Conservation (phyloP, 2,329 filamentous ascomycete species). For the Cladophialophora yegresii region DNA sequence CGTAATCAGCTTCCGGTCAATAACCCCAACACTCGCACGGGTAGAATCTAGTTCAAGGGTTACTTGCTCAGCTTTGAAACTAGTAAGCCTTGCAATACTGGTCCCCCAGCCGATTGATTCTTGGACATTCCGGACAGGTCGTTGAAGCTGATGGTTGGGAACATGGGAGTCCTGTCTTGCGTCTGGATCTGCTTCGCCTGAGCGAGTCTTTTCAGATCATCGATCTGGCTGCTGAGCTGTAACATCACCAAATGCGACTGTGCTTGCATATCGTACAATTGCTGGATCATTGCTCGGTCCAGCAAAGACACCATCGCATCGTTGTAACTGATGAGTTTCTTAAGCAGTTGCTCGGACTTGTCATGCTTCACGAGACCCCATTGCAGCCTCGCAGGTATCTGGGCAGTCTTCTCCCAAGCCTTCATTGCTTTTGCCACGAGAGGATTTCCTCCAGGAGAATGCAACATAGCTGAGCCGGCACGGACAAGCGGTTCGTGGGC, state of each 20-base stretch:
- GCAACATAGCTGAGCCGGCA: background rate
- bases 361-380: constrained; percentile 13
- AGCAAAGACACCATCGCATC: constrained; percentile 8
- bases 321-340: constrained; percentile 17
- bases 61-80: background rate
- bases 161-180: background rate
- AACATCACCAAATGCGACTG: constrained; percentile 10
- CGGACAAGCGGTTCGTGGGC: background rate
- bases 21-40: background rate
- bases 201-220: background rate
- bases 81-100: background rate
- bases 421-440: background rate
- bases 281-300: background rate
- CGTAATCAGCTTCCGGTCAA: background rate
- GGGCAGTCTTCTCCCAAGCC: background rate
- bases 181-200: background rate
- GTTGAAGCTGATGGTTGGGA: background rate
- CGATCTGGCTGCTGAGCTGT: constrained; percentile 7
- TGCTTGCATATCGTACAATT: background rate
- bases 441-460: background rate
- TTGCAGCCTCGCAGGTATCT: constrained; percentile 2
- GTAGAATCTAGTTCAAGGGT: background rate
- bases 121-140: background rate
- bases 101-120: background rate
- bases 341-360: constrained; percentile 6